Conservation (phyloP, 495 filamentous ascomycete species). For the Endocarpon pusillum region DNA sequence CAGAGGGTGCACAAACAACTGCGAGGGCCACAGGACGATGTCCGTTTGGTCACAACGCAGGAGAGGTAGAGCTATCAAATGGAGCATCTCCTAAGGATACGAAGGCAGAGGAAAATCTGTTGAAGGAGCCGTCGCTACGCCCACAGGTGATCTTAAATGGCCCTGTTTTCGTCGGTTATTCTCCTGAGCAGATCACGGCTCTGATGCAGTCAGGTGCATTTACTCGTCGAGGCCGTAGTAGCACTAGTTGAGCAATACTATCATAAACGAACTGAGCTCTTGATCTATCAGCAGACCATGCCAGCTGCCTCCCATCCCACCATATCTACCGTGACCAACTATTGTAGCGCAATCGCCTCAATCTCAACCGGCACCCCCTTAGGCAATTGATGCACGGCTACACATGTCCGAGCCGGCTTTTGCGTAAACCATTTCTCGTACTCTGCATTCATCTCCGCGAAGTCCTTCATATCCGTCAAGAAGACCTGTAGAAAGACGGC, state of each 20-base stretch:
- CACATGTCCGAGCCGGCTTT: conserved; percentile 85
- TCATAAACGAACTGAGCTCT: too few relatives aligned
- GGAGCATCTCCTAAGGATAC: neutral
- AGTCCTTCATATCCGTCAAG: conserved; percentile 71
- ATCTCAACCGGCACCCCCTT: conserved; percentile 88
- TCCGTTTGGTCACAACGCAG: neutral
- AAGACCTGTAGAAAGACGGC: conserved; percentile 39
- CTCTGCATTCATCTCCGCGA: conserved; percentile 71
- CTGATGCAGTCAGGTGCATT: conserved; percentile 33
- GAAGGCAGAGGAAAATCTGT: neutral
- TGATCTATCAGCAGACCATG: too few relatives aligned
- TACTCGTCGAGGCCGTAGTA: too few relatives aligned
- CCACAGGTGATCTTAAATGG: conserved; percentile 72
- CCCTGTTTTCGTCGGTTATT: conserved; percentile 78
- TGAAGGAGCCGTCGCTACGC: conserved; percentile 19
- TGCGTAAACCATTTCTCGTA: conserved; percentile 77
- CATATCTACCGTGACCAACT: too few relatives aligned
- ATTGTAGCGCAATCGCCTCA: conserved; percentile 72
- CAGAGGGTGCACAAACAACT: too few relatives aligned
- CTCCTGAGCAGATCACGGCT: conserved; percentile 55
- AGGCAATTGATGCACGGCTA: conserved; percentile 76
- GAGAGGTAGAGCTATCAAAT: neutral
- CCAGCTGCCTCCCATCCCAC: too few relatives aligned
- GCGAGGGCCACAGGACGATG: neutral
- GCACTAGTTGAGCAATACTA: too few relatives aligned